Conservation (phyloP, 2,329 filamentous ascomycete species). For the Trichoderma sp. region DNA sequence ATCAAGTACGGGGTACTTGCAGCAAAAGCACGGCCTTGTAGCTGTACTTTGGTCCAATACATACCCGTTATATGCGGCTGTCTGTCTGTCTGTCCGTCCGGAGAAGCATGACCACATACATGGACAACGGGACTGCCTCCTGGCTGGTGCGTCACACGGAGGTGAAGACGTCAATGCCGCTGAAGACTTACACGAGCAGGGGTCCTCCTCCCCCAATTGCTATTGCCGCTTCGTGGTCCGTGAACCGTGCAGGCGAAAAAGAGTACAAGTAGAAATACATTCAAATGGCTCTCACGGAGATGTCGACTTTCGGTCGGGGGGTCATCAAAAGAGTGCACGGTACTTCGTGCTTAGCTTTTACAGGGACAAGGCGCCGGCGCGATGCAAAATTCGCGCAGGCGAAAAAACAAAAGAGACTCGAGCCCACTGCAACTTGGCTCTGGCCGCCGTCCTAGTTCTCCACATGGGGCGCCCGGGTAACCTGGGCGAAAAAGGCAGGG, state of each 20-base stretch:
- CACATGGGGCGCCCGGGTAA: slow-evolving; percentile 20
- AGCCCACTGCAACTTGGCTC: not conserved
- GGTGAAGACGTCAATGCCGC: not conserved
- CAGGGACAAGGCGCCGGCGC: slow-evolving; percentile 14
- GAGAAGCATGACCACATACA: not conserved
- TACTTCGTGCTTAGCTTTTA: not conserved
- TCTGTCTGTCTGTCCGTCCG: not conserved
- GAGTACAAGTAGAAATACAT: not conserved
- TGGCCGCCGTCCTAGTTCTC: slow-evolving; percentile 16
- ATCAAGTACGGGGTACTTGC: not conserved
- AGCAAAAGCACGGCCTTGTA: not conserved
- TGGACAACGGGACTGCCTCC: slow-evolving; percentile 1
- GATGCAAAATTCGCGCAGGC: slow-evolving; percentile 22
- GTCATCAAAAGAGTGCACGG: not conserved
- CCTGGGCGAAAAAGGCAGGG: slow-evolving; percentile 4
- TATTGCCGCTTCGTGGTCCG: not conserved
- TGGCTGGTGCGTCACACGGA: slow-evolving; percentile 11
- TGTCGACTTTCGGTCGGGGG: not conserved
- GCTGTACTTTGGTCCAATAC: not conserved
- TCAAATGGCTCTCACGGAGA: slow-evolving; percentile 15
- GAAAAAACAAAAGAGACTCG: not conserved
- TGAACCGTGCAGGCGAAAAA: not conserved
- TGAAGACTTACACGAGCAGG: not conserved
- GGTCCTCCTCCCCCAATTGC: not conserved
- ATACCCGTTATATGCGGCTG: not conserved